Conservation (phyloP, 768 basidiomycete species). For the Dioszegia hungarica region DNA sequence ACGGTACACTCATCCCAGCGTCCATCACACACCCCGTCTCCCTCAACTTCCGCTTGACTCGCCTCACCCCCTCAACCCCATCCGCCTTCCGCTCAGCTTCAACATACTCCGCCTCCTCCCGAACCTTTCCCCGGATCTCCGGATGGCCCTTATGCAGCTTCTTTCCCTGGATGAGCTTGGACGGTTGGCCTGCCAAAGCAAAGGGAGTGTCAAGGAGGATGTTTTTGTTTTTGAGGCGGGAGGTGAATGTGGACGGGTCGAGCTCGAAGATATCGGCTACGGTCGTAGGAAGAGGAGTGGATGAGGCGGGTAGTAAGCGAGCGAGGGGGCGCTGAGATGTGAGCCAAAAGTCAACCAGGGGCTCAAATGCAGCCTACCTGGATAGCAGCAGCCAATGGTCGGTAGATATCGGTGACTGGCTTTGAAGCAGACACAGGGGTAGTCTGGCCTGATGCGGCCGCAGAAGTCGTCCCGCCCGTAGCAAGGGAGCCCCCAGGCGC, state of each 20-base stretch:
- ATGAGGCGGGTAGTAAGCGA: slow-evolving; percentile 19
- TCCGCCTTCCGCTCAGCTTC: slow-evolving; percentile 5
- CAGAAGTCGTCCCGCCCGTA: no score
- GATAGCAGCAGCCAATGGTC: slow-evolving; percentile 9
- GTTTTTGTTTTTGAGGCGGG: slow-evolving; percentile 32
- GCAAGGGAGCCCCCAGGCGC: no score
- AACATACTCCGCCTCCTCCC: slow-evolving; percentile 16
- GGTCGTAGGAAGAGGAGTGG: slow-evolving; percentile 10
- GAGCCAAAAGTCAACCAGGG: neutral
- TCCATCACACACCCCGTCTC: slow-evolving; percentile 6
- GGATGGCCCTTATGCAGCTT: slow-evolving; percentile 31
- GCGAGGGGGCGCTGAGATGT: slow-evolving; percentile 30
- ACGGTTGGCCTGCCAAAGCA: neutral
- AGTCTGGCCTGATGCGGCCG: neutral
- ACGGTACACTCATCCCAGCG: slow-evolving; percentile 22
- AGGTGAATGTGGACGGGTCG: slow-evolving; percentile 22
- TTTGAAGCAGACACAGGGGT: no score
- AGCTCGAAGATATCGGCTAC: slow-evolving; percentile 22
- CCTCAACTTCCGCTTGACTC: slow-evolving; percentile 20
- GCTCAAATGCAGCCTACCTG: slow-evolving; percentile 5
- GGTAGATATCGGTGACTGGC: slow-evolving; percentile 13
- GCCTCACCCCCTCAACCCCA: slow-evolving; percentile 22
- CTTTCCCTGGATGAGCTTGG: slow-evolving; percentile 24
- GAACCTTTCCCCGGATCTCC: slow-evolving; percentile 3
- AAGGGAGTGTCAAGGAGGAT: slow-evolving; percentile 13